phyloP scores from a whole-genome alignment of 2,329 filamentous ascomycete genomes.

The Rugonectria rugulosa region DNA sequence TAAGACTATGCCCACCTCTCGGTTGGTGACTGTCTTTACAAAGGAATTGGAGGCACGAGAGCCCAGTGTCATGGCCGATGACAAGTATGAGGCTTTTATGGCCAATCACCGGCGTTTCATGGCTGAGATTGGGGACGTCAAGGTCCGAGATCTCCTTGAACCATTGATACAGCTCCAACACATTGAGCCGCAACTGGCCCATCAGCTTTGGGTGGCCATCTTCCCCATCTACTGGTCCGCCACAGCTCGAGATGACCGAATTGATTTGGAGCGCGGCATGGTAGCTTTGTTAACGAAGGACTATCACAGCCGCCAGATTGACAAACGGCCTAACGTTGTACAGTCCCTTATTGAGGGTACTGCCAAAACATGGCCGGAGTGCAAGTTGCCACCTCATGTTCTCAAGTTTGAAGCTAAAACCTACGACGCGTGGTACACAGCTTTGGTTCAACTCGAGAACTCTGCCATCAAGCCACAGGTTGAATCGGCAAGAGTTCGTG shows the following conservation, averaged over 20 bases:
- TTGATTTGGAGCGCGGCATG: constrained; percentile 89
- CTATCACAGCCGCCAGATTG: constrained; percentile 92
- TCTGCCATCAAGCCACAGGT: constrained; percentile 83
- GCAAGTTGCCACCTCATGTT: constrained; percentile 93
- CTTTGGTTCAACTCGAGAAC: constrained; percentile 87
- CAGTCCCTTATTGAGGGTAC: constrained; percentile 90
- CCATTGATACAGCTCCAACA: constrained; percentile 93
- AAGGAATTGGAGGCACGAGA: constrained; percentile 77
- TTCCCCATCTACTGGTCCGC: constrained; percentile 97
- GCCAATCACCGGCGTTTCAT: constrained; percentile 83
- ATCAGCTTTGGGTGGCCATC: constrained; percentile 88
- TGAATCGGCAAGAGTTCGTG: constrained; percentile 83
- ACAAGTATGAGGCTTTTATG: constrained; percentile 82
- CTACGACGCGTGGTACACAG: constrained; percentile 98
- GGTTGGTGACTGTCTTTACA: constrained; percentile 75
- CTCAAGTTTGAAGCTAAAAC: constrained; percentile 94
- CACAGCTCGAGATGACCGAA: constrained; percentile 84
- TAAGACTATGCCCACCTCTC: constrained; percentile 75
- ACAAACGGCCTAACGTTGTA: constrained; percentile 94
- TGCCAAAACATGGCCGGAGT: constrained; percentile 82
- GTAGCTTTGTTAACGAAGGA: constrained; percentile 93
- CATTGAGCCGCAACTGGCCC: constrained; percentile 79
- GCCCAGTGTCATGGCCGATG: constrained; percentile 77
- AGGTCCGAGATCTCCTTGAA: constrained; percentile 86
- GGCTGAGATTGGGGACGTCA: constrained; percentile 82